Percentiles rank a stretch among this genome's conserved stretches.
Evolutionary conservation across 768 basidiomycete genomes (phyloP).

Genomic region (Thelephora ganbajun): DNA sequence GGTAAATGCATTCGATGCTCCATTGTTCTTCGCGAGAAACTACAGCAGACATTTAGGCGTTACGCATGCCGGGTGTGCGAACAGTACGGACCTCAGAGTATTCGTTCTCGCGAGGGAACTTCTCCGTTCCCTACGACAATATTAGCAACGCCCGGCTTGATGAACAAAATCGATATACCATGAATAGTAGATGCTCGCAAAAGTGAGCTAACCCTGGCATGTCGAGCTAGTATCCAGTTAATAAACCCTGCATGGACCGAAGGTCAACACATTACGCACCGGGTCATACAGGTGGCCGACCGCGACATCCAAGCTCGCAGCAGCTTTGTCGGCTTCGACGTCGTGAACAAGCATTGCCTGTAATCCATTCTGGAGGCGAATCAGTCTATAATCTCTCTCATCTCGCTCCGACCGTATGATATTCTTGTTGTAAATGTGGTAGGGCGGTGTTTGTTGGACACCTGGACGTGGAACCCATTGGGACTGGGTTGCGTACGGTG

Average conservation of each 20-base stretch:
- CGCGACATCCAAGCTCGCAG: constrained; percentile 86
- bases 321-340: constrained; percentile 79
- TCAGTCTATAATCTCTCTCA: constrained; percentile 66
- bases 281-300: constrained; percentile 93
- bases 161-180: constrained; percentile 38
- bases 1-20: constrained; percentile 86
- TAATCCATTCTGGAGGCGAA: constrained; percentile 82
- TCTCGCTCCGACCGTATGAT: constrained; percentile 68
- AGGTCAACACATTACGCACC: constrained; percentile 22
- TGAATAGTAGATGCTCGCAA: constrained; percentile 92
- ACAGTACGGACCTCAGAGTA: constrained; percentile 57
- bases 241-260: not conserved
- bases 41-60: constrained; percentile 15
- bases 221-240: constrained; percentile 38
- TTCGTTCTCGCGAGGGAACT: constrained; percentile 86
- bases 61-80: not conserved
- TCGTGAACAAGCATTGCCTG: constrained; percentile 79
- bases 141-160: not conserved
- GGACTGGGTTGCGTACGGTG: not conserved
- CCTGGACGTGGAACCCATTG: constrained; percentile 5
- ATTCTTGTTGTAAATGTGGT: constrained; percentile 39
- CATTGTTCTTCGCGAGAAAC: constrained; percentile 74
- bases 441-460: constrained; percentile 22
- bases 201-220: constrained; percentile 91
- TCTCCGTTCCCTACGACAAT: constrained; percentile 50